Evolutionary conservation across 768 basidiomycete genomes (phyloP).

Genomic region (Lentinula boryana): DNA sequence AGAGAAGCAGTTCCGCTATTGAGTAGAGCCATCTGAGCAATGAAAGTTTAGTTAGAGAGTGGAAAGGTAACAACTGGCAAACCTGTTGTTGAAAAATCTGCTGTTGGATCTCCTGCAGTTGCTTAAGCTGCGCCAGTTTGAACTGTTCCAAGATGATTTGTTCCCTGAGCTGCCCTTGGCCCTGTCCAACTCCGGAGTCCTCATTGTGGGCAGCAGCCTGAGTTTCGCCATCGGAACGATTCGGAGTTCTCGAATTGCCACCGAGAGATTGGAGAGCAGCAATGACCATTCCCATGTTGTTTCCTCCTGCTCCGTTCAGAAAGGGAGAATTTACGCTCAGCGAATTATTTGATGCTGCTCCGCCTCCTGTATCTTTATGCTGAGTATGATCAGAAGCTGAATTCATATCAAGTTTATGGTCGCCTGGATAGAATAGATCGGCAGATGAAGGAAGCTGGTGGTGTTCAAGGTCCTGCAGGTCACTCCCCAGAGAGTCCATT

Average conservation of each 20-base stretch:
- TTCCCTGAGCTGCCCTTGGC: constrained; percentile 5
- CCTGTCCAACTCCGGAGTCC: constrained; percentile 44
- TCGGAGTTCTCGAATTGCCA: not conserved
- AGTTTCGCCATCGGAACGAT: not conserved
- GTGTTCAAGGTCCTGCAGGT: constrained; percentile 1
- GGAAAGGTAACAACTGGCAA: constrained; percentile 5
- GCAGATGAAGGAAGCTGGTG: not conserved
- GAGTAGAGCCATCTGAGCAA: constrained; percentile 59
- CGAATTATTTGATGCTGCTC: not conserved
- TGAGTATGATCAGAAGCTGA: not conserved
- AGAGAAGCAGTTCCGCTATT: constrained; percentile 26
- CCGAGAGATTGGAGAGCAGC: constrained; percentile 6
- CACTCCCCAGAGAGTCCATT: not conserved
- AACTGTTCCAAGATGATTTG: constrained; percentile 42
- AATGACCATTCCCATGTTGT: constrained; percentile 7
- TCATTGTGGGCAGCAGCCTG: constrained; percentile 15
- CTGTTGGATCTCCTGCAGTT: constrained; percentile 72
- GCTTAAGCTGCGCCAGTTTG: constrained; percentile 71
- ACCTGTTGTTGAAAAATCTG: constrained; percentile 92
- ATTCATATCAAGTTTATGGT: not conserved
- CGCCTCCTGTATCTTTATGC: not conserved
- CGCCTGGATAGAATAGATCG: not conserved
- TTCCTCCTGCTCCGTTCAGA: not conserved
- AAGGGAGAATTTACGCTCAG: not conserved
- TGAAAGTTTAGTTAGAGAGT: constrained; percentile 3